Conservation (phyloP, 2,329 filamentous ascomycete species). For the Aspergillus quadricinctus region DNA sequence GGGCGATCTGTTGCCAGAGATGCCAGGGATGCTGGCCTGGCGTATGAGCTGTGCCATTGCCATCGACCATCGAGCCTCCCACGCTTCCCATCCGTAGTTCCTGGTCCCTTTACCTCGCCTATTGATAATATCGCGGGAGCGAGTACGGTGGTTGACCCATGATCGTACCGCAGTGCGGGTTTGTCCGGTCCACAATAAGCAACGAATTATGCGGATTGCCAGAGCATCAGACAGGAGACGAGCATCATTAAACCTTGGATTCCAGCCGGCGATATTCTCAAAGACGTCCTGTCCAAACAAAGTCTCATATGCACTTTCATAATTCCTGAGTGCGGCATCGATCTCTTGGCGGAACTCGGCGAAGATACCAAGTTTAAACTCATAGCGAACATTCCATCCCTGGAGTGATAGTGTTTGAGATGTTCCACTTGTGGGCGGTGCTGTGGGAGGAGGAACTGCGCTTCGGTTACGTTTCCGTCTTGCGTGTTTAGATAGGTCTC, state of each 20-base stretch:
- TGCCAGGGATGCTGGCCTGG: conserved; percentile 47
- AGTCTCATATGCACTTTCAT: conserved; percentile 80
- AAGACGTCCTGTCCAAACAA: conserved; percentile 79
- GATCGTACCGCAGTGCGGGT: conserved; percentile 73
- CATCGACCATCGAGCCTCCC: conserved; percentile 72
- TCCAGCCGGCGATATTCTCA: conserved; percentile 86
- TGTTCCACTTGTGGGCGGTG: conserved; percentile 76
- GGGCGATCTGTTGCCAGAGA: conserved; percentile 31
- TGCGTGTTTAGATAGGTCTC: conserved; percentile 87
- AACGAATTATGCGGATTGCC: conserved; percentile 74
- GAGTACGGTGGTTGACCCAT: conserved; percentile 73
- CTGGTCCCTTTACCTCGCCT: conserved; percentile 76
- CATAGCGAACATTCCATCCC: conserved; percentile 91
- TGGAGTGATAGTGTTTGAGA: conserved; percentile 79
- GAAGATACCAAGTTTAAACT: conserved; percentile 87
- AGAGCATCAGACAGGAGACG: conserved; percentile 78
- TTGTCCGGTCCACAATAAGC: conserved; percentile 73
- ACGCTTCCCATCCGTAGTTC: conserved; percentile 91
- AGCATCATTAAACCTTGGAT: conserved; percentile 85
- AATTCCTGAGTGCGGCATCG: conserved; percentile 79
- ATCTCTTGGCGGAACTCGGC: conserved; percentile 92
- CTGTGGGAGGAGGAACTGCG: conserved; percentile 71
- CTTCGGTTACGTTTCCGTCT: conserved; percentile 82
- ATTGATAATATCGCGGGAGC: conserved; percentile 73
- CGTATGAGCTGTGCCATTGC: conserved; percentile 58